Base-by-base conservation (phyloP, 176 grass and related monocot species). In the Metroxylon sagu region DNA sequence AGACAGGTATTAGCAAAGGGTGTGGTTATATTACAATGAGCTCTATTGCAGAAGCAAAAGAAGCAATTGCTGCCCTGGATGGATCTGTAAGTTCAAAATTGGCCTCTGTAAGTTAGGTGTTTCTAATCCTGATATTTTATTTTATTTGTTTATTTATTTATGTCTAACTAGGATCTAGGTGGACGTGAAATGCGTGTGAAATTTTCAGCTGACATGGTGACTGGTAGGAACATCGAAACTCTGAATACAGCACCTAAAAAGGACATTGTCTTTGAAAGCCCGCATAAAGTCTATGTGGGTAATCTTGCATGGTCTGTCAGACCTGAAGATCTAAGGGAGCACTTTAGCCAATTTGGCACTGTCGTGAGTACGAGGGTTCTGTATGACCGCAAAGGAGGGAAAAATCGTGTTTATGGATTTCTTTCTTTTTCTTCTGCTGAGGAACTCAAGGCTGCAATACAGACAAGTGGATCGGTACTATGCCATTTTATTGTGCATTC, bases 181-280 rank as follows among this genome's bases (percentile, higher is more conserved):
- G 88, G 88, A 14, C 83, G 88, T 57, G 83, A 93, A 75, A 23
- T 93, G 25, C 65, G 81, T 54, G 84, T 87, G 15, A 93, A 87
- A 72, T 64, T 87, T 75, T 78, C 79, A 57, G 76, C 82, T 29
- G 72, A 81, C 17, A 48, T 80, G 25, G 65, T 72, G 53, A 78
- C 79, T 18, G 75, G 70, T 18, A 77, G 77, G 48, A 83, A 81
- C 10, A 23, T 25, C 14, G 62, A 66, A 18, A 48, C 70, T 19
- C 4, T 75, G 3, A 72, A 85, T 69, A 71, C 77, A 17, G 64
- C 83, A 17, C 82, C 83, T 29, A 64, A 76, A 70, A 90, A 74
- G 43, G 72, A 86, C 16, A 66, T 83, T 19, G 72, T 92, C n/a
- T 92, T 86, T 26, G 88, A 92, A 50, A 84, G 61, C 53, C 80